These are phyloP conservation scores for Phalaenopsis hybrid DNA, from an alignment of 116 monocot species.

Conservation along the genomic window DNA sequence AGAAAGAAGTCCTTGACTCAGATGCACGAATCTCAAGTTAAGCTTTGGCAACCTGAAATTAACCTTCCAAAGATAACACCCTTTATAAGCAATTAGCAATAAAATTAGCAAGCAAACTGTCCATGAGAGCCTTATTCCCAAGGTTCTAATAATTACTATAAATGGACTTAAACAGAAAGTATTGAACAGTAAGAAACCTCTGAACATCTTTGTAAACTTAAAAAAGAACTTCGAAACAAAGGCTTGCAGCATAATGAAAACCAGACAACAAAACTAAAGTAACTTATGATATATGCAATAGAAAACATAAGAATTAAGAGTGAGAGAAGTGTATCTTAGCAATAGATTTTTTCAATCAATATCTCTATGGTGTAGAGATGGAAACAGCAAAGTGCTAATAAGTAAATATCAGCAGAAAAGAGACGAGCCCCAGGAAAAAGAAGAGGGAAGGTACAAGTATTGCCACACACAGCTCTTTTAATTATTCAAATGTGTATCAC, in stretches of 20 bases:
- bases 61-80: slow-evolving; percentile 82
- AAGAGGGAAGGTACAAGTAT: too few relatives aligned
- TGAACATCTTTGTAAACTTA: not conserved
- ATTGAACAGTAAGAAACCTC: not conserved
- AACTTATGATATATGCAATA: not conserved
- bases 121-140: not conserved
- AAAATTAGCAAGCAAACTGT: not conserved
- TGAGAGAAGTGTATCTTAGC: not conserved
- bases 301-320: not conserved
- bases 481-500: not conserved
- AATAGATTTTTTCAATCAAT: not conserved
- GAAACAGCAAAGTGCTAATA: too few relatives aligned
- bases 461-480: not conserved
- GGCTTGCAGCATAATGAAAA: not conserved
- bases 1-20: slow-evolving; percentile 40
- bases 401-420: too few relatives aligned
- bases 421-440: too few relatives aligned
- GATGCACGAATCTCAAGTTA: slow-evolving; percentile 66
- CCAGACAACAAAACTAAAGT: not conserved
- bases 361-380: too few relatives aligned
- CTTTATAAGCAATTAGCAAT: slow-evolving; percentile 23
- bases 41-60: slow-evolving; percentile 96
- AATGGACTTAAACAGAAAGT: too few relatives aligned
- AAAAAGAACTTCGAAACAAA: not conserved
- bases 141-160: too few relatives aligned